These are phyloP conservation scores for Angomonas ambiguus DNA, from an alignment of 208 protist species.

Conservation along the genomic window DNA sequence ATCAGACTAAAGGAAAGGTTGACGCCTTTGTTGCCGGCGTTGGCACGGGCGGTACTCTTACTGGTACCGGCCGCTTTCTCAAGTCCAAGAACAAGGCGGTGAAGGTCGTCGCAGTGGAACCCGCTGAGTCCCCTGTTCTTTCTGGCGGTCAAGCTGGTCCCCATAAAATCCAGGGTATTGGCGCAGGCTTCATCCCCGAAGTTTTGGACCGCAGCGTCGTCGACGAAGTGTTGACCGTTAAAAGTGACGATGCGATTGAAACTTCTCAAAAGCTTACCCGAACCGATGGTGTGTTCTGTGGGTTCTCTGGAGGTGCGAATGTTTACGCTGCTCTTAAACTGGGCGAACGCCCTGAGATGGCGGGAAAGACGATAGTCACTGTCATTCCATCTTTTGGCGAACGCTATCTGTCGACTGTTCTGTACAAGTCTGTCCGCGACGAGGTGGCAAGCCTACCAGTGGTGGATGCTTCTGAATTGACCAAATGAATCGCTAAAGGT, in stretches of 20 bases:
- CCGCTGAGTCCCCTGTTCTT: conserved; percentile 80
- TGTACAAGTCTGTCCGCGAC: conserved; percentile 71
- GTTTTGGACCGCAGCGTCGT: conserved; percentile 60
- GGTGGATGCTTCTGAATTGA: conserved; percentile 61
- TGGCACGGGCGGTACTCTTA: conserved; percentile 86
- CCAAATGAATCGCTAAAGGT: conserved; percentile 26
- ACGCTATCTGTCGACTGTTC: conserved; percentile 80
- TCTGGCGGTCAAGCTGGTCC: conserved; percentile 72
- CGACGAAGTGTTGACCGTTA: conserved; percentile 73
- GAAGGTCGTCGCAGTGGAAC: conserved; percentile 80
- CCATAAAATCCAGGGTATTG: conserved; percentile 91
- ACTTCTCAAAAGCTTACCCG: conserved; percentile 61
- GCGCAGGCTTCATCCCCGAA: conserved; percentile 84
- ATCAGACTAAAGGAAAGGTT: conserved; percentile 67
- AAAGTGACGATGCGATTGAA: conserved; percentile 61
- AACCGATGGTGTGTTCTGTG: conserved; percentile 81
- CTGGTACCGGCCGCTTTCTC: conserved; percentile 66
- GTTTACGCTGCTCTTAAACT: conserved; percentile 82
- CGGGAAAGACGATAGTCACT: conserved; percentile 85
- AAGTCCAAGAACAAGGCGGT: conserved; percentile 47
- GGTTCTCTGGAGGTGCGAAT: conserved; percentile 81
- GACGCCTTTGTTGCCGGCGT: conserved; percentile 86
- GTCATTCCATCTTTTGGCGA: conserved; percentile 89
- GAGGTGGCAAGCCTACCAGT: conserved; percentile 64
- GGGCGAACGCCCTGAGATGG: conserved; percentile 75